Evolutionary conservation across 2,329 filamentous ascomycete species (phyloP).

Genomic region (Alternaria dauci): DNA sequence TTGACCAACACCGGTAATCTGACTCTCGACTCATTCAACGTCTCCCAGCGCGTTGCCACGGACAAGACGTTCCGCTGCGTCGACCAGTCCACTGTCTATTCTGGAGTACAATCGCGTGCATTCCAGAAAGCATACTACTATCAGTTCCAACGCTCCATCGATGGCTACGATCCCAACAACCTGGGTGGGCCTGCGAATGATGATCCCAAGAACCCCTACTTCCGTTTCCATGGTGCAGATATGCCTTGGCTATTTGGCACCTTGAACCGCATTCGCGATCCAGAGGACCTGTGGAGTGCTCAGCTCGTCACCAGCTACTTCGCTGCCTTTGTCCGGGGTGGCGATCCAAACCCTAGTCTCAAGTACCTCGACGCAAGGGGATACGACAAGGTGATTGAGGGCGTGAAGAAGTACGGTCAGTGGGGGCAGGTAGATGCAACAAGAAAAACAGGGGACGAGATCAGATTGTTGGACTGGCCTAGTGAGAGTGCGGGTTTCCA

Average conservation of each 20-base stretch:
- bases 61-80: conserved; percentile 68
- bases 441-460: conserved; percentile 43
- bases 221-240: conserved; percentile 67
- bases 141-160: conserved; percentile 66
- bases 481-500: conserved; percentile 55
- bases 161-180: conserved; percentile 62
- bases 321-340: conserved; percentile 59
- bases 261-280: conserved; percentile 59
- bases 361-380: conserved; percentile 58
- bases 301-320: conserved; percentile 61
- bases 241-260: conserved; percentile 63
- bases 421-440: conserved; percentile 45
- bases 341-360: conserved; percentile 61
- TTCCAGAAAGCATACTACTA: conserved; percentile 66
- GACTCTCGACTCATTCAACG: conserved; percentile 65
- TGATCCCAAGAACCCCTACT: conserved; percentile 62
- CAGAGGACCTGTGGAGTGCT: conserved; percentile 57
- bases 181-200: conserved; percentile 60
- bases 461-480: conserved; percentile 59
- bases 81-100: conserved; percentile 66
- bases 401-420: conserved; percentile 50
- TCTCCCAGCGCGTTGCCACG: conserved; percentile 63
- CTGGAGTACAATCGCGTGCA: conserved; percentile 56
- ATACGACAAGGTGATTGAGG: conserved; percentile 55
- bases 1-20: conserved; percentile 58